Evolutionary conservation across 2,329 filamentous ascomycete species (phyloP).

Genomic region (Fusarium annulatum): DNA sequence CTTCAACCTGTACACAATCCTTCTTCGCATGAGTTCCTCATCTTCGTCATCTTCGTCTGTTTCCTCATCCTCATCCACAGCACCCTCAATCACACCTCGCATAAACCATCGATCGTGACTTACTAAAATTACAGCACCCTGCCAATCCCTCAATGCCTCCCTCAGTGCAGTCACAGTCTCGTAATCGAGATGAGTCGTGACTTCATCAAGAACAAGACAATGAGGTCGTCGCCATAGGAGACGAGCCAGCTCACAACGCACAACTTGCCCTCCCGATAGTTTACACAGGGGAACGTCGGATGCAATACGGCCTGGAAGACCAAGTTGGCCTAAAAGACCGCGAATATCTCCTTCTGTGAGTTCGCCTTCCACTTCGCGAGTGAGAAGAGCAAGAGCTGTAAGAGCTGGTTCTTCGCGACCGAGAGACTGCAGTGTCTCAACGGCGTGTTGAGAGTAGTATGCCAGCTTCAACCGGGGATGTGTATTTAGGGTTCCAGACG

Average conservation of each 20-base stretch:
- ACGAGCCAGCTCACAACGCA: slow-evolving; percentile 72
- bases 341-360: slow-evolving; percentile 76
- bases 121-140: slow-evolving; percentile 80
- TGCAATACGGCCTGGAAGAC: slow-evolving; percentile 75
- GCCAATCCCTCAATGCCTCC: slow-evolving; percentile 73
- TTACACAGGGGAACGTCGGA: slow-evolving; percentile 79
- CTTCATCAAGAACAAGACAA: slow-evolving; percentile 80
- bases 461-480: slow-evolving; percentile 78
- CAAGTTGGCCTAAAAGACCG: slow-evolving; percentile 73
- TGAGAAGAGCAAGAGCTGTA: slow-evolving; percentile 74
- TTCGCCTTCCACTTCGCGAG: slow-evolving; percentile 61
- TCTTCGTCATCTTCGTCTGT: slow-evolving; percentile 52
- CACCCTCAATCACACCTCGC: slow-evolving; percentile 69
- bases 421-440: slow-evolving; percentile 72
- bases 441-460: slow-evolving; percentile 84
- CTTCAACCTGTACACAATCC: slow-evolving; percentile 70
- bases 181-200: slow-evolving; percentile 87
- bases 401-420: slow-evolving; percentile 61
- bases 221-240: slow-evolving; percentile 77
- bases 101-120: slow-evolving; percentile 88
- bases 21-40: slow-evolving; percentile 58
- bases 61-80: slow-evolving; percentile 53
- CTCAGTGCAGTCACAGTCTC: slow-evolving; percentile 81
- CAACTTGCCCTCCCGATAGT: slow-evolving; percentile 83
- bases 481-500: slow-evolving; percentile 68